Evolutionary conservation across 2,329 filamentous ascomycete genomes (phyloP), one percentile per base, ranked within the genome.

Genomic region (Rasamsonia emersonii): DNA sequence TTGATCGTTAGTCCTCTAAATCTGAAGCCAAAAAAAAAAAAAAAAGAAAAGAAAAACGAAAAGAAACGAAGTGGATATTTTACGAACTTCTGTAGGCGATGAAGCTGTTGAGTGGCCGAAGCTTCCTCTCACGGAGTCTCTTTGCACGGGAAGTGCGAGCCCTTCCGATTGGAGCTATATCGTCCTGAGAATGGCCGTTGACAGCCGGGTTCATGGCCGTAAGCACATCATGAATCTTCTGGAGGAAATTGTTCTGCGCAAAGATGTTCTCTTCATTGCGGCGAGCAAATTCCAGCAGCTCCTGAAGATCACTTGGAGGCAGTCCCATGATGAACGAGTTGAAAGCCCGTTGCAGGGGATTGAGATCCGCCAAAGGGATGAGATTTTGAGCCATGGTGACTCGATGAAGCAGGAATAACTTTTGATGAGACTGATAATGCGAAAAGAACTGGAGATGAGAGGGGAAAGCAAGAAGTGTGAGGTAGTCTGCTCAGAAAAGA

Each of bases 61-160:
- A 24, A 16, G 17, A 6, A n/a, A 15, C 13, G 9, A 28, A 35
- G 4, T 21, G 13, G 9, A n/a, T 28, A 26, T 16, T 13, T 4
- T 10, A 49, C 56, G 47, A 46, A 61, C 58, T 53, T 41, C 57
- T 41, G 37, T 53, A 61, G 4, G 52, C 50, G 32, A 61, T 61
- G 42, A 56, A 61, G 11, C 47, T 54, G 36, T 61, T 61, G 11
- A 61, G 38, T 14, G 54, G 53, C 30, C 49, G 43, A 28, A 48
- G 24, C 29, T 49, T 53, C 24, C 28, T 37, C 21, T 47, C 43
- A 14, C 32, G 33, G 28, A 24, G 18, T 21, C 41, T 44, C 31
- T 37, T 50, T n/a, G 33, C 38, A 28, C 44, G 45, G 14, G 34
- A 30, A 39, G 36, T 17, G 21, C 32, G 26, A 31, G 34, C 25